Evolutionary conservation across 345 rosid species (phyloP).

Genomic region (Syzygium aqueum): DNA sequence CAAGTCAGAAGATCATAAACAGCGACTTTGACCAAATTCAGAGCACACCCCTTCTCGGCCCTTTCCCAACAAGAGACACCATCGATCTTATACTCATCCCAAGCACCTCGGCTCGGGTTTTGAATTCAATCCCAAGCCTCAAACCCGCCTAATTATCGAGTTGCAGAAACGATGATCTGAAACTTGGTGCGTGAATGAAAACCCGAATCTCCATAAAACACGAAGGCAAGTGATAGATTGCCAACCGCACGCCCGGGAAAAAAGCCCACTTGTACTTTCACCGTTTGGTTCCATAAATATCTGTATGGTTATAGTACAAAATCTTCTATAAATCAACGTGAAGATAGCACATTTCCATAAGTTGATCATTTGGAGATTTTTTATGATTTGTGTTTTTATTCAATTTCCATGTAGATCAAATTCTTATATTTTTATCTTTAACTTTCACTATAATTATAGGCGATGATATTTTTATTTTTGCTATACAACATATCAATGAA

Average conservation of each 20-base stretch:
- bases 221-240: background rate
- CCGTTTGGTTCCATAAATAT: background rate
- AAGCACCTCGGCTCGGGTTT: background rate
- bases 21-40: background rate
- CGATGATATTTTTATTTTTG: too few relatives aligned
- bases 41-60: background rate
- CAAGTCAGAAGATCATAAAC: background rate
- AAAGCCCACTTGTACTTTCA: background rate
- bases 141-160: background rate
- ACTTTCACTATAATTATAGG: too few relatives aligned
- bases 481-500: too few relatives aligned
- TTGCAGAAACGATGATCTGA: background rate
- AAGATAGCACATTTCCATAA: too few relatives aligned
- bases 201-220: background rate
- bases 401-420: too few relatives aligned
- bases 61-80: background rate
- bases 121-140: background rate
- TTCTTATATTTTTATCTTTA: too few relatives aligned
- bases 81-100: background rate
- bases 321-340: too few relatives aligned
- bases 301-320: too few relatives aligned
- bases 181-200: background rate
- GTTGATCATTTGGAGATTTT: too few relatives aligned
- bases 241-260: background rate
- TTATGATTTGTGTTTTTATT: too few relatives aligned